Evolutionary conservation across 257 asterid genomes (phyloP), one percentile per base, ranked within the genome.

Genomic region (Rehmannia glutinosa): DNA sequence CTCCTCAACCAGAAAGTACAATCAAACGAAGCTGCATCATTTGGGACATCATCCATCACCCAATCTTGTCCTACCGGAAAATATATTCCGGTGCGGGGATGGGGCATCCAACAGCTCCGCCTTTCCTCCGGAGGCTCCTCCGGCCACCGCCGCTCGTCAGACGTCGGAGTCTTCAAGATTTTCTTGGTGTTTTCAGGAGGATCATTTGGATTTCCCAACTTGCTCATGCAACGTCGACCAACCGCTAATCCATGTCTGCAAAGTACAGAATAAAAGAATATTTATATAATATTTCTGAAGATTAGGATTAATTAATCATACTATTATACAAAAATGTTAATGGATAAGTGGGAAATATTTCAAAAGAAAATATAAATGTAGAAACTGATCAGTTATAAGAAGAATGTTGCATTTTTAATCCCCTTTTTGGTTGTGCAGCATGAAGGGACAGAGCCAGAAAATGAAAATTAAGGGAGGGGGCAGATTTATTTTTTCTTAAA

Each of bases 51-150:
- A 0, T 80, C 83, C 80, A 83, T 68, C 60, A 83, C 82, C 80
- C 77, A 12, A 5, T 83, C 88, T 12, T 83, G 83, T 0, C 88
- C 88, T 33, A 15, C 27, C 36, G 88, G 88, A 49, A 64, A 80
- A 28, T 83, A 80, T 74, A 83, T 83, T 24, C 88, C 88, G 11
- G 84, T 74, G 15, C 83, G 83, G 5, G 73, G 82, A 72, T 83
- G 63, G n/a, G 88, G 88, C 59, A 80, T 49, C 88, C 88, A 83
- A 39, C 53, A 65, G 15, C 62, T 13, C 8, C 19, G 6, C 19
- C 24, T 16, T 8, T n/a, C 58, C 60, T 32, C 43, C 68, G 9
- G 25, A n/a, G n/a, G n/a, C n/a, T n/a, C 33, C 1, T 9, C 59
- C 8, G 8, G 41, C 19, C 38, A 2, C 41, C 2, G 13, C 65